phyloP scores from a whole-genome alignment of 2,329 filamentous ascomycete species.

The Aspergillus sp. region DNA sequence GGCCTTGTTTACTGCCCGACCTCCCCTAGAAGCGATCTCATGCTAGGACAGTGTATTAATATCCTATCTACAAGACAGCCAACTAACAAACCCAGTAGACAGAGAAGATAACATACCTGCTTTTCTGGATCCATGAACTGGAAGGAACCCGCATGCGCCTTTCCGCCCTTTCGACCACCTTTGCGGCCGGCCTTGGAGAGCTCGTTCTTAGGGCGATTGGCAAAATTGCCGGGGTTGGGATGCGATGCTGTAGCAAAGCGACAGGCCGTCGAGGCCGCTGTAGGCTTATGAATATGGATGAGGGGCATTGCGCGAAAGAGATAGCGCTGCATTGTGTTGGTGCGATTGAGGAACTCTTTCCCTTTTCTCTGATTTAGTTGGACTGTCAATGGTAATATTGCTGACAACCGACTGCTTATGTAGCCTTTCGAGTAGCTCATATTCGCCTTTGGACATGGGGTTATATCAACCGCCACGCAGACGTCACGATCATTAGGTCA shows the following conservation, averaged over 20 bases:
- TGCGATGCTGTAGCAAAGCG: slow-evolving; percentile 13
- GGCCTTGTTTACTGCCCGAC: slow-evolving; percentile 13
- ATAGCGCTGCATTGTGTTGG: slow-evolving; percentile 1
- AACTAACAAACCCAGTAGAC: background rate
- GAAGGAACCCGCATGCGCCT: slow-evolving; percentile 18
- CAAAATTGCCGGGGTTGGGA: slow-evolving; percentile 29
- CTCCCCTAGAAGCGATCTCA: slow-evolving; percentile 18
- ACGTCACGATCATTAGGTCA: no score
- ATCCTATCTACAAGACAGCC: no score
- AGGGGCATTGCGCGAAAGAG: background rate
- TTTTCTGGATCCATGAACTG: slow-evolving; percentile 22
- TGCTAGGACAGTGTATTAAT: slow-evolving; percentile 6
- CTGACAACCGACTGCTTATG: background rate
- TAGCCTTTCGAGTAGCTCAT: background rate
- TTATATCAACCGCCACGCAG: background rate
- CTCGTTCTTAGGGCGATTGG: slow-evolving; percentile 22
- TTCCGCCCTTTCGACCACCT: slow-evolving; percentile 22
- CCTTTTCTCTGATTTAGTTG: background rate
- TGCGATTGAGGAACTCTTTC: no score
- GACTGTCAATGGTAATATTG: background rate
- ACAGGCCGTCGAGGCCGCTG: slow-evolving; percentile 1
- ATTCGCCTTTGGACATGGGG: background rate
- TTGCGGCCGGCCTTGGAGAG: slow-evolving; percentile 18
- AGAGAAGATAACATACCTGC: slow-evolving; percentile 13
- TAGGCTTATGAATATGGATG: background rate